Conservation (phyloP, 1,139 yeast genomes). For the Cylindricascospora bacillispora region DNA sequence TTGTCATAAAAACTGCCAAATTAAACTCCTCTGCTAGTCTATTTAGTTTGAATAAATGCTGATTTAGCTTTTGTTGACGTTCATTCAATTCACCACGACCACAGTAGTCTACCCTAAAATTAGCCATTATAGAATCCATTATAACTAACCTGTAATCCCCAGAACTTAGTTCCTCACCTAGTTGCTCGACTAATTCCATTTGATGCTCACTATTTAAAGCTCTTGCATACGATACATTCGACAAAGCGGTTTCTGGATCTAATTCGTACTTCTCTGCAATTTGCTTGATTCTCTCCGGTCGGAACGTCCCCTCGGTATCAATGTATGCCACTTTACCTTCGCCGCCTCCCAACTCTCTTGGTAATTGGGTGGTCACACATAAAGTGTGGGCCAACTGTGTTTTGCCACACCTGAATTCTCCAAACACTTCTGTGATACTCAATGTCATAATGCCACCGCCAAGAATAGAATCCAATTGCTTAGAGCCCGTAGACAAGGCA, state of each 20-base stretch:
- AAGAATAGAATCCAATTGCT: slow-evolving; percentile 38
- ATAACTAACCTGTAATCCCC: slow-evolving; percentile 36
- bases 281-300: slow-evolving; percentile 43
- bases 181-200: slow-evolving; percentile 41
- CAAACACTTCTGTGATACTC: slow-evolving; percentile 53
- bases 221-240: slow-evolving; percentile 44
- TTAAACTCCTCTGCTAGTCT: slow-evolving; percentile 48
- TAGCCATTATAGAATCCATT: slow-evolving; percentile 51
- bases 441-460: slow-evolving; percentile 52
- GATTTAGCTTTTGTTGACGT: slow-evolving; percentile 47
- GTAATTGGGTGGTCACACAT: slow-evolving; percentile 47
- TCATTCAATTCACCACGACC: slow-evolving; percentile 53
- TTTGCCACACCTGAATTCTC: slow-evolving; percentile 51
- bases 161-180: slow-evolving; percentile 37
- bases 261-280: slow-evolving; percentile 44
- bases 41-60: slow-evolving; percentile 40
- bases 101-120: slow-evolving; percentile 45
- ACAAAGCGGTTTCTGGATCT: slow-evolving; percentile 40
- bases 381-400: slow-evolving; percentile 49
- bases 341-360: slow-evolving; percentile 43
- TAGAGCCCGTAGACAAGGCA: slow-evolving; percentile 41
- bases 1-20: slow-evolving; percentile 46
- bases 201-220: slow-evolving; percentile 52
- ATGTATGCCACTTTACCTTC: slow-evolving; percentile 52
- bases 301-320: slow-evolving; percentile 49